Base-by-base conservation (phyloP, 2,329 filamentous ascomycete species). In the Claviceps citrina region DNA sequence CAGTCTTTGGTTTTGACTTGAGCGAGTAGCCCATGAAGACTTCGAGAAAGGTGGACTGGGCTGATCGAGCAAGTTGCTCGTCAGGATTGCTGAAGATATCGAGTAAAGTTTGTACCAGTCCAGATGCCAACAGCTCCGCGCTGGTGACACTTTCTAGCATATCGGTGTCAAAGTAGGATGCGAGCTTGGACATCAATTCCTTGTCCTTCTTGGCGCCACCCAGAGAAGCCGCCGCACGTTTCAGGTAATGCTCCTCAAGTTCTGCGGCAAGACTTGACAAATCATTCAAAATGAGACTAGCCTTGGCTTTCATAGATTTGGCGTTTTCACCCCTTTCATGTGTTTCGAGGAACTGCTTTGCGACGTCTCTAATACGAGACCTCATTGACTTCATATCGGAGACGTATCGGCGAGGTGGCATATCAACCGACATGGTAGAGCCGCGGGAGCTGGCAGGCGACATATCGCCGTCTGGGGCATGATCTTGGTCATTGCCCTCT, bases 111-210 rank as follows among this genome's bases (percentile, higher is more conserved):
- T 84, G 76, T 9, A 98, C 87, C 41, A 98, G 76, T 15, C 86
- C 84, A 2, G 91, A 96, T 24, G 84, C 85, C 39, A 96, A 73
- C 25, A 98, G 66, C 56, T 98, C 91, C 36, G 89, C 87, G 59
- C 91, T 98, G 1, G 91, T 98, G 39, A 95, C 87, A 55, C 85
- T 93, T 54, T 94, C 83, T 40, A 94, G 61, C 1, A 91, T 81
- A 59, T 95, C 84, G 0, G 81, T 78, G 51, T 93, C 81, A 51
- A 98, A 98, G 54, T 91, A 87, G 3, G 73, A 71, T 1, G 86
- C 84, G 43, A 98, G 65, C 38, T 71, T 75, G 25, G 69, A 66
- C 60, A 96, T 96, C 0, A 94, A 65, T 2, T 69, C 63, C 25
- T 69, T 65, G 9, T 82, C 84, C 31, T 72, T 61, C 16, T 44